Evolutionary conservation across 148 eudicot species (phyloP), one percentile per base, ranked within the genome.

Genomic region (Spergularia marina): DNA sequence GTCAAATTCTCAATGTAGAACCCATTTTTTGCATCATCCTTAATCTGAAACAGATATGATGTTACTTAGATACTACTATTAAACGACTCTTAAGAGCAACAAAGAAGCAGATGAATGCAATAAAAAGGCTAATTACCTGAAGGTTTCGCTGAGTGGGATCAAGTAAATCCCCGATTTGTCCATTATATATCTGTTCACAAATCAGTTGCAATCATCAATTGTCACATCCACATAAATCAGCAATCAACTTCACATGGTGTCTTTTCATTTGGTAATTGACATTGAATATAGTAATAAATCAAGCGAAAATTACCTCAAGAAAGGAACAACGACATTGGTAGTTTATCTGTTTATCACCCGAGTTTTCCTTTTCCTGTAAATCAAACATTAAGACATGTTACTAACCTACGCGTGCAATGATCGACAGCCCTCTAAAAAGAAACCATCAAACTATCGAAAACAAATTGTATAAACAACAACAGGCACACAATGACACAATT

Each of bases 261-360:
- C 2, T 8, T 8, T 17, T 2, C 6, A 12, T 34, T 62, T 3
- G 36, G 14, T 30, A 14, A 30, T 62, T 30, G 13, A 30, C 71
- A 49, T 49, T 17, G n/a, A 8, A 36, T 53, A 12, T 16, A 17
- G 30, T 17, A 66, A 60, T 0, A 21, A 14, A 49, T 11, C 14
- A 44, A 71, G 52, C 2, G n/a, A 21, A 53, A 73, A 80, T 70
- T 76, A 96, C 99, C 98, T 96, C 99, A 40, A 96, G 94, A 77
- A 96, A 96, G 12, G 98, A 96, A 77, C 99, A 92, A 49, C 97
- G 98, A 61, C 97, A 96, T 75, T 92, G 98, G 74, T 84, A 92
- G 79, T 87, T 92, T 74, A 91, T 87, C 74, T 87, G 89, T 76
- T 84, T 90, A 30, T 80, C 93, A 64, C 84, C 87, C 15, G 88